These are phyloP conservation scores for Metschnikowia kofuensis DNA, from an alignment of 805 yeast genomes.

Conservation along the genomic window DNA sequence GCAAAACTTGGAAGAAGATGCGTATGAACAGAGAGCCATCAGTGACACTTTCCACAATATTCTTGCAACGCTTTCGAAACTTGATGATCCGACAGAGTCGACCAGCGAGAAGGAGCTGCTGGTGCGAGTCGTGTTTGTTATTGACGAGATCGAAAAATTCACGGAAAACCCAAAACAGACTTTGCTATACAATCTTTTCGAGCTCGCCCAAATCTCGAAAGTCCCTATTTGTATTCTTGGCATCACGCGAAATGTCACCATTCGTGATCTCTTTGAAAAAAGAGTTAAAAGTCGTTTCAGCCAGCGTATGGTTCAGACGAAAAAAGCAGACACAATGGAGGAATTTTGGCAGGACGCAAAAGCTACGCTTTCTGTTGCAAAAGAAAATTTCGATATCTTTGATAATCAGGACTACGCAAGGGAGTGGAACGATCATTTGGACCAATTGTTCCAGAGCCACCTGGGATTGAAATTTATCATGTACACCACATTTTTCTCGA, in stretches of 20 bases:
- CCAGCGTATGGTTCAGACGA: conserved; percentile 66
- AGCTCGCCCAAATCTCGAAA: conserved; percentile 68
- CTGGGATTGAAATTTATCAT: conserved; percentile 14
- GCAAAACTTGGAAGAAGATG: conserved; percentile 16
- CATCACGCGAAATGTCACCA: conserved; percentile 66
- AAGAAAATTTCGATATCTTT: conserved; percentile 17
- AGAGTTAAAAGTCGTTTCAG: conserved; percentile 88
- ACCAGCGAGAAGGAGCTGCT: conserved; percentile 15
- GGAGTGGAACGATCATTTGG: conserved; percentile 47
- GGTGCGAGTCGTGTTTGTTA: conserved; percentile 67
- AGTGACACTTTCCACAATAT: conserved; percentile 62
- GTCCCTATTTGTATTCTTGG: conserved; percentile 83
- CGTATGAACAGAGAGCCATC: conserved; percentile 50
- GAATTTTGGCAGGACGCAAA: conserved; percentile 50
- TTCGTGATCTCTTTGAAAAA: conserved; percentile 82
- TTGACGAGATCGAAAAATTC: conserved; percentile 84
- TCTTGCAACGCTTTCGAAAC: conserved; percentile 47
- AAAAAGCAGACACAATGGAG: conserved; percentile 46
- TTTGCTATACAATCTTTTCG: conserved; percentile 81
- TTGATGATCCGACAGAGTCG: conserved; percentile 19
- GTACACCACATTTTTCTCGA: conserved; percentile 51
- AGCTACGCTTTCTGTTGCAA: conserved; percentile 33
- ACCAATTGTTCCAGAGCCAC: conserved; percentile 10
- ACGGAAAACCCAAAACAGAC: conserved; percentile 75
- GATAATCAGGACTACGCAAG: conserved; percentile 21